phyloP scores from a whole-genome alignment of 2,329 filamentous ascomycete genomes.

The Stagonosporopsis rhizophila region DNA sequence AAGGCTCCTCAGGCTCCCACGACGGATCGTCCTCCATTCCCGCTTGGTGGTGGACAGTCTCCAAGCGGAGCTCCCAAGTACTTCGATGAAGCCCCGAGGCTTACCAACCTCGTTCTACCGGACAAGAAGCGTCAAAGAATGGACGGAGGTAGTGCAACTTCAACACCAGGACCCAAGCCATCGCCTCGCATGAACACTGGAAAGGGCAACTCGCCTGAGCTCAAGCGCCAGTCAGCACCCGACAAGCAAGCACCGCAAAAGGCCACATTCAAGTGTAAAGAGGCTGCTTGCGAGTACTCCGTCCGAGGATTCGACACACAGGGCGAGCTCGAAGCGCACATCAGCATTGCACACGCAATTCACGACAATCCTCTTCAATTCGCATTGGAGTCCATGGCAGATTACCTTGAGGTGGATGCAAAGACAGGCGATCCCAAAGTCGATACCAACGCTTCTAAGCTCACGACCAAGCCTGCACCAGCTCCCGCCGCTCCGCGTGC shows the following conservation, averaged over 20 bases:
- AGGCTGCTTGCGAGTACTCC: slow-evolving; percentile 61
- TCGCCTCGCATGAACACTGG: slow-evolving; percentile 49
- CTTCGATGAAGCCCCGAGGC: slow-evolving; percentile 57
- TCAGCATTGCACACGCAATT: slow-evolving; percentile 60
- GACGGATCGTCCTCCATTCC: slow-evolving; percentile 61
- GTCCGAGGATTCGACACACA: slow-evolving; percentile 63
- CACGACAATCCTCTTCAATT: slow-evolving; percentile 65
- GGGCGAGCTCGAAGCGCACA: slow-evolving; percentile 62
- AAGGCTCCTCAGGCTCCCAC: slow-evolving; percentile 59
- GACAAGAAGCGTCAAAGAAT: slow-evolving; percentile 64
- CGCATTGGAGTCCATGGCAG: slow-evolving; percentile 60
- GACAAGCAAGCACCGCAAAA: slow-evolving; percentile 54
- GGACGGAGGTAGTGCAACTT: slow-evolving; percentile 49
- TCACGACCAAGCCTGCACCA: slow-evolving; percentile 30
- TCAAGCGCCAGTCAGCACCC: slow-evolving; percentile 54
- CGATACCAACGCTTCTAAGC: slow-evolving; percentile 33
- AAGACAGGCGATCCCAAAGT: slow-evolving; percentile 49
- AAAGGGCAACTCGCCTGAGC: slow-evolving; percentile 53
- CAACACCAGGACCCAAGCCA: slow-evolving; percentile 50
- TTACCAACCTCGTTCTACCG: slow-evolving; percentile 66
- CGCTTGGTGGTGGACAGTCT: slow-evolving; percentile 58
- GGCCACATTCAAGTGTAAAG: slow-evolving; percentile 61
- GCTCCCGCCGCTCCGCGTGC: slow-evolving; percentile 27
- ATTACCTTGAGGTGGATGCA: slow-evolving; percentile 58
- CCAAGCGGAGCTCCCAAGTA: slow-evolving; percentile 65